Conservation (phyloP, 2,329 filamentous ascomycete species). For the Microsporum audouinii region DNA sequence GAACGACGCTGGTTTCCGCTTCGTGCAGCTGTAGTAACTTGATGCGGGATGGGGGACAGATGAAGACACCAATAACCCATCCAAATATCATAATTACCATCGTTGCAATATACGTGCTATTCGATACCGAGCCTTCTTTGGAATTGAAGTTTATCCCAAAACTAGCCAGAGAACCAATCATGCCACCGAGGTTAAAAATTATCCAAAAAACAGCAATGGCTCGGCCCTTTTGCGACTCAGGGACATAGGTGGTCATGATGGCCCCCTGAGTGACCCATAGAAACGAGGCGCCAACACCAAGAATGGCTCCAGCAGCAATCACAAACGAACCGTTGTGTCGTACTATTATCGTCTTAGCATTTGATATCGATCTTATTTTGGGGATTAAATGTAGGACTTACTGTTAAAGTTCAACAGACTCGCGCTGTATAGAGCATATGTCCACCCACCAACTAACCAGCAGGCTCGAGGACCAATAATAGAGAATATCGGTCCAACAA, state of each 20-base stretch:
- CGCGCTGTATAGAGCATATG: constrained; percentile 38
- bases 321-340: constrained; percentile 33
- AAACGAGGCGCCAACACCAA: constrained; percentile 38
- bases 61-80: constrained; percentile 38
- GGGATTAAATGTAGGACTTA: constrained; percentile 13
- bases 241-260: constrained; percentile 40
- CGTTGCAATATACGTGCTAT: constrained; percentile 42
- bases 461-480: constrained; percentile 34
- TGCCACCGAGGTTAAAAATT: constrained; percentile 38
- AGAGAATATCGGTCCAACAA: constrained; percentile 37
- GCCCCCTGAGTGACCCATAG: constrained; percentile 40
- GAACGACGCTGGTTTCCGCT: constrained; percentile 30
- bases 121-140: constrained; percentile 35
- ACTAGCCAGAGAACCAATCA: constrained; percentile 34
- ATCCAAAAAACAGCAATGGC: constrained; percentile 38
- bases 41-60: constrained; percentile 39
- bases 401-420: constrained; percentile 36
- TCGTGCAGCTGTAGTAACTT: constrained; percentile 31
- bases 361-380: background rate
- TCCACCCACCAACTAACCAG: constrained; percentile 38
- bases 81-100: constrained; percentile 41
- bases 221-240: constrained; percentile 34
- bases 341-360: constrained; percentile 16
- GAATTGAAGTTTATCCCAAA: constrained; percentile 37
- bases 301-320: constrained; percentile 35